These are phyloP conservation scores for Atkinsonella texensis DNA, from an alignment of 2,329 filamentous ascomycete genomes.

Conservation along the genomic window DNA sequence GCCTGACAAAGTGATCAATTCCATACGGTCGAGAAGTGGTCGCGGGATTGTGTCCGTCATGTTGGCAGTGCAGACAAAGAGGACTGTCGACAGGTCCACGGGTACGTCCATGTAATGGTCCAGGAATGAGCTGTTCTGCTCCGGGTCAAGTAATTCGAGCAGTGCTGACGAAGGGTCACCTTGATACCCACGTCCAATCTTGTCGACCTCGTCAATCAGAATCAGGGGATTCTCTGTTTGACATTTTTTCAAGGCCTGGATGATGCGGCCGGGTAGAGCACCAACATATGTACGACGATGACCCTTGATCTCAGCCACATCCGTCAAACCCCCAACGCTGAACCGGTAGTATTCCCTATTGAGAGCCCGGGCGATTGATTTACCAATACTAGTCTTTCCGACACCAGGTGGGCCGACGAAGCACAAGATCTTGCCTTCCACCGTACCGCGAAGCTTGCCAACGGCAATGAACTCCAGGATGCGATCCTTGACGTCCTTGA, in stretches of 20 bases:
- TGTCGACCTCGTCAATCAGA: conserved; percentile 94
- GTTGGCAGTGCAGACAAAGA: conserved; percentile 98
- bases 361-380: conserved; percentile 88
- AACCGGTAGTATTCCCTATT: conserved; percentile 98
- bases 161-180: conserved; percentile 92
- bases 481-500: conserved; percentile 97
- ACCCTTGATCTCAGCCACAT: conserved; percentile 98
- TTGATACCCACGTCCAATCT: conserved; percentile 92
- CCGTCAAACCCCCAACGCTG: conserved; percentile 90
- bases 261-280: conserved; percentile 87
- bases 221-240: conserved; percentile 97
- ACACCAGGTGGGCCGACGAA: conserved; percentile 96
- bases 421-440: conserved; percentile 96
- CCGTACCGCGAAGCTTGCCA: conserved; percentile 89
- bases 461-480: conserved; percentile 98
- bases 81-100: conserved; percentile 90
- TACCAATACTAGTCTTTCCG: conserved; percentile 97
- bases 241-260: conserved; percentile 97
- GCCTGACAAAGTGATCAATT: conserved; percentile 88
- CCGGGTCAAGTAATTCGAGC: conserved; percentile 85
- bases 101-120: conserved; percentile 99
- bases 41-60: conserved; percentile 97
- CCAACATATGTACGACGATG: conserved; percentile 94
- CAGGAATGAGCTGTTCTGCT: conserved; percentile 94
- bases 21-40: conserved; percentile 91